These are phyloP conservation scores for Sonneratia alba DNA, from an alignment of 345 rosid species.

Conservation along the genomic window DNA sequence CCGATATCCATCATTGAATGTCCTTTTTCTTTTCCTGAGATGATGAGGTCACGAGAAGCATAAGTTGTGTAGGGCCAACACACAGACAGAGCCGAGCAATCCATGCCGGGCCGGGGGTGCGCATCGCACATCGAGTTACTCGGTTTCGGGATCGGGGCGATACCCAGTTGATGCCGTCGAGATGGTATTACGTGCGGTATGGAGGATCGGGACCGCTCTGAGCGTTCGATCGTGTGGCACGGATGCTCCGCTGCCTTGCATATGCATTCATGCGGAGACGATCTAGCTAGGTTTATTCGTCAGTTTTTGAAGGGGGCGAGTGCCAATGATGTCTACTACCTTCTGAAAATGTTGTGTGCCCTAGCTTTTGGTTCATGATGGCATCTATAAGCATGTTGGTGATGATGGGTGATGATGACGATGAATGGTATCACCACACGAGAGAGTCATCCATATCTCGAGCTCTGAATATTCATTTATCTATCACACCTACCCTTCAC, in stretches of 20 bases:
- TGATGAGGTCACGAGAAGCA: neutral
- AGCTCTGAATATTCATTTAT: neutral
- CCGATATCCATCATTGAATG: neutral
- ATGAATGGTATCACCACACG: neutral
- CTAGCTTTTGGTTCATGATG: conserved; percentile 2
- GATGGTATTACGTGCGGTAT: too few relatives aligned
- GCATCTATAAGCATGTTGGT: conserved; percentile 7
- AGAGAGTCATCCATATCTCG: neutral
- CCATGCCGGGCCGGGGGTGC: neutral
- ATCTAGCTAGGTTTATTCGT: too few relatives aligned
- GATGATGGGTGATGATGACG: conserved; percentile 2
- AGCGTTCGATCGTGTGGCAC: too few relatives aligned
- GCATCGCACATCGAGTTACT: neutral
- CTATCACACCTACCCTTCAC: neutral
- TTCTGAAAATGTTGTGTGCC: neutral
- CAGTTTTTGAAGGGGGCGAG: neutral
- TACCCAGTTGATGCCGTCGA: too few relatives aligned
- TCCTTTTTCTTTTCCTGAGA: neutral
- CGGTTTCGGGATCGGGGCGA: too few relatives aligned
- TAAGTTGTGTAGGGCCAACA: too few relatives aligned
- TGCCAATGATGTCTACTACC: neutral
- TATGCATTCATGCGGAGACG: too few relatives aligned
- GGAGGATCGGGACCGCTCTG: too few relatives aligned
- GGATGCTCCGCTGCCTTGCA: too few relatives aligned
- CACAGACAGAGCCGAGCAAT: neutral